These are phyloP conservation scores for Punctularia strigosozonata DNA, from an alignment of 768 basidiomycete genomes.

Conservation along the genomic window DNA sequence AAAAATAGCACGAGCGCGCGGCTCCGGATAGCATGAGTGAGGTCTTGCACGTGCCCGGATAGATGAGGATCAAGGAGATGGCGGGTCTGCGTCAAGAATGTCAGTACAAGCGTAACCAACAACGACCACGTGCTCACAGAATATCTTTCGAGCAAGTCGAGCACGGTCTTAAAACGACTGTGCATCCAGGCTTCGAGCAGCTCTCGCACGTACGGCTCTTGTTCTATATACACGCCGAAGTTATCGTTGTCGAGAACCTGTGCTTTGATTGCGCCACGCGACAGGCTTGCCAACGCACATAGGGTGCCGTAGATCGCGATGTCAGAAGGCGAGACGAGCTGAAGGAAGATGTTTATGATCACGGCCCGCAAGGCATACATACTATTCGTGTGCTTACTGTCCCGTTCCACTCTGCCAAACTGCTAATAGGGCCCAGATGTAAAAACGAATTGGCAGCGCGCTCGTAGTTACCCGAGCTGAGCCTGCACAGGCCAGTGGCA, in stretches of 20 bases:
- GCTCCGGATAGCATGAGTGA: constrained; percentile 62
- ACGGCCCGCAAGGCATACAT: constrained; percentile 1
- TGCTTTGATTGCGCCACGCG: constrained; percentile 57
- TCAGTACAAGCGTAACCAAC: not conserved
- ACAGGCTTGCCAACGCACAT: constrained; percentile 70
- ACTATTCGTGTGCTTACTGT: constrained; percentile 28
- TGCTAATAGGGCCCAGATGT: constrained; percentile 49
- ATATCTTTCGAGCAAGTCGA: constrained; percentile 61
- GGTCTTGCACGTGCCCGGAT: constrained; percentile 45
- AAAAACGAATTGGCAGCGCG: constrained; percentile 70
- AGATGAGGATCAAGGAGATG: constrained; percentile 76
- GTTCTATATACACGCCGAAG: constrained; percentile 72
- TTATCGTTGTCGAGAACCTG: constrained; percentile 55
- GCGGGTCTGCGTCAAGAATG: constrained; percentile 38
- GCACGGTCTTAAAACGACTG: constrained; percentile 75
- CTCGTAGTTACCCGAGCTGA: constrained; percentile 65
- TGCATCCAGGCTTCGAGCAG: constrained; percentile 77
- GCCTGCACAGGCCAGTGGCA: constrained; percentile 64
- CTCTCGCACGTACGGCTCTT: constrained; percentile 80
- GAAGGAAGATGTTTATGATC: not conserved
- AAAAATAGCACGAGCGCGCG: constrained; percentile 82
- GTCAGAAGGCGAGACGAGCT: constrained; percentile 74
- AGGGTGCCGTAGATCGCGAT: constrained; percentile 81
- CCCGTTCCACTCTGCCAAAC: constrained; percentile 70
- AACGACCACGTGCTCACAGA: constrained; percentile 35